These are phyloP conservation scores for Euphorbia corollata DNA, from an alignment of 441 rosid genomes.

Conservation along the genomic window DNA sequence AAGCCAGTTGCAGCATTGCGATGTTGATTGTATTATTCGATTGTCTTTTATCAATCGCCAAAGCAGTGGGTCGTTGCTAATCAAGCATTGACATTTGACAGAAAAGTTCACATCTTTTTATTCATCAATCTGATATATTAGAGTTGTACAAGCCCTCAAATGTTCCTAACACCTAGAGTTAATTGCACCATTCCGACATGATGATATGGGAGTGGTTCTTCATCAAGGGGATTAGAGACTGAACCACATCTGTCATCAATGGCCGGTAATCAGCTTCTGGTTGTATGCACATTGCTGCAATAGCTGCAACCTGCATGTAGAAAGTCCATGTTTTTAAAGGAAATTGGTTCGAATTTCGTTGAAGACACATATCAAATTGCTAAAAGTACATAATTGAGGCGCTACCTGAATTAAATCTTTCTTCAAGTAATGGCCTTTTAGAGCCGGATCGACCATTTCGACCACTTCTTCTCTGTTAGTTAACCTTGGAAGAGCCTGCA, in stretches of 20 bases:
- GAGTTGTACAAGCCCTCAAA: background rate
- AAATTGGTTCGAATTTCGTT: background rate
- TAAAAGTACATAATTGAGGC: background rate
- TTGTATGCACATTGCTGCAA: slow-evolving; percentile 88
- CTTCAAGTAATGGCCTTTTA: slow-evolving; percentile 56
- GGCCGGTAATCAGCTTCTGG: slow-evolving; percentile 86
- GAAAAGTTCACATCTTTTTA: background rate
- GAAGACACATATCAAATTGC: no score
- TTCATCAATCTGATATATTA: background rate
- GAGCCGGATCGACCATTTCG: slow-evolving; percentile 75
- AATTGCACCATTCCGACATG: slow-evolving; percentile 26
- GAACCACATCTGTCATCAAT: slow-evolving; percentile 80
- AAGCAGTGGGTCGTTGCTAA: no score
- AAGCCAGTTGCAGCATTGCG: no score
- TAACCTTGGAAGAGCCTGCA: slow-evolving; percentile 82
- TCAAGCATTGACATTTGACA: background rate
- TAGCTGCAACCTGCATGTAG: slow-evolving; percentile 89
- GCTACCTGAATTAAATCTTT: slow-evolving; percentile 79
- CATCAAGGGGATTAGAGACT: slow-evolving; percentile 72
- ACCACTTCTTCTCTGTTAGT: slow-evolving; percentile 54
- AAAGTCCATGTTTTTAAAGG: background rate
- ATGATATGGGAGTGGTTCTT: slow-evolving; percentile 38
- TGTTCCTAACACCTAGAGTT: slow-evolving; percentile 25
- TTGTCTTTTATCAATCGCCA: no score
- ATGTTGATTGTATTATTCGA: no score